phyloP scores from a whole-genome alignment of 305 asterid genomes.

The Lippia alba region DNA sequence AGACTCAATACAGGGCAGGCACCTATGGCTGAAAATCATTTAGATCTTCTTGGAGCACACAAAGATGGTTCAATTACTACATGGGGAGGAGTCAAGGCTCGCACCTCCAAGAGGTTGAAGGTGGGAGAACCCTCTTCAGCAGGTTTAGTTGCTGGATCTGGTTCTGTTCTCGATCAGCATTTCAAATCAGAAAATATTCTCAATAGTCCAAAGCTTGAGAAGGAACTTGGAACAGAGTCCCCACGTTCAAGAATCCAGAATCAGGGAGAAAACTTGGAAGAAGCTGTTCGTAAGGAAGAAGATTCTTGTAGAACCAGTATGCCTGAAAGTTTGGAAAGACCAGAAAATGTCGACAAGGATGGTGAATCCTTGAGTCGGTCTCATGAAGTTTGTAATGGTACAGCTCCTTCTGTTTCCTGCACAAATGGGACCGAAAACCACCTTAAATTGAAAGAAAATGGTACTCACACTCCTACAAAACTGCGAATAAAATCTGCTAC shows the following conservation, averaged over 20 bases:
- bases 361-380: constrained; percentile 44
- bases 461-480: constrained; percentile 53
- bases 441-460: constrained; percentile 48
- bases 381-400: constrained; percentile 46
- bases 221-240: constrained; percentile 38
- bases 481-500: constrained; percentile 66
- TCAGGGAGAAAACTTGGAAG: constrained; percentile 49
- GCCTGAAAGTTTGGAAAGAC: constrained; percentile 44
- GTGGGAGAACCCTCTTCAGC: constrained; percentile 59
- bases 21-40: constrained; percentile 37
- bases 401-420: constrained; percentile 41
- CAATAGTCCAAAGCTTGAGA: constrained; percentile 43
- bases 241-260: constrained; percentile 47
- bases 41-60: constrained; percentile 76
- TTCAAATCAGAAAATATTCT: constrained; percentile 45
- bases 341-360: constrained; percentile 40
- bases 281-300: constrained; percentile 43
- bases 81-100: constrained; percentile 94
- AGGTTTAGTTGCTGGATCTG: constrained; percentile 46
- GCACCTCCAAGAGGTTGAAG: constrained; percentile 81
- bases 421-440: constrained; percentile 46
- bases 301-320: constrained; percentile 34
- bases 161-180: constrained; percentile 48
- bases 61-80: constrained; percentile 69
- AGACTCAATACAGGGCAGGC: constrained; percentile 45